Percentiles rank a stretch among this genome's conserved stretches.
Conservation (phyloP, 352 stramenopile genomes). For the Pythium chondricola region DNA sequence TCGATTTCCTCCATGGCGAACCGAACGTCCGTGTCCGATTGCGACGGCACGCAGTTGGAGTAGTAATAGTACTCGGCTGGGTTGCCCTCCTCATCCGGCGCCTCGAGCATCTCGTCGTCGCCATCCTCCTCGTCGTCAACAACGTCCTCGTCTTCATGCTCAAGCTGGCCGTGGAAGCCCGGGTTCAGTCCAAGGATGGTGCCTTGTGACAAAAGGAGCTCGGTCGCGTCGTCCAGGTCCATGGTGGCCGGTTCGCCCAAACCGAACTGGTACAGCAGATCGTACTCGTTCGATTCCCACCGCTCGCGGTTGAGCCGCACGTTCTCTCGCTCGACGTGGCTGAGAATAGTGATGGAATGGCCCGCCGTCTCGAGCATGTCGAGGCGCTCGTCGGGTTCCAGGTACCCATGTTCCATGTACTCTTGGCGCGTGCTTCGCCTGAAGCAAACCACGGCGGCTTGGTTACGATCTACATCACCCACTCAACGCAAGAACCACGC, state of each 20-base stretch:
- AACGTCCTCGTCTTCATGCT: slow-evolving; percentile 1
- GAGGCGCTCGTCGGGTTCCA: slow-evolving; percentile 70
- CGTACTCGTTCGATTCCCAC: slow-evolving; percentile 83
- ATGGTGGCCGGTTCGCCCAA: slow-evolving; percentile 58
- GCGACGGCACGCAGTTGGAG: slow-evolving; percentile 21
- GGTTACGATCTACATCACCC: not conserved
- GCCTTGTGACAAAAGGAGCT: slow-evolving; percentile 30
- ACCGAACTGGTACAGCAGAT: slow-evolving; percentile 76
- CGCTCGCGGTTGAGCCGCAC: slow-evolving; percentile 75
- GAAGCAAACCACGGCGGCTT: not conserved
- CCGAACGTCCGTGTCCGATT: slow-evolving; percentile 44
- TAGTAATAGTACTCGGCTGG: slow-evolving; percentile 46
- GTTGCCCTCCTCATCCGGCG: slow-evolving; percentile 31
- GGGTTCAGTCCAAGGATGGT: slow-evolving; percentile 1
- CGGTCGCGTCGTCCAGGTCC: slow-evolving; percentile 52
- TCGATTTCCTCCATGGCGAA: slow-evolving; percentile 76
- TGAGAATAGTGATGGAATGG: slow-evolving; percentile 58
- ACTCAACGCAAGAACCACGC: not conserved
- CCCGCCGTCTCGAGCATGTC: slow-evolving; percentile 69
- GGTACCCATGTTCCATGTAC: slow-evolving; percentile 79
- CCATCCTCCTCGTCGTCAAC: slow-evolving; percentile 21
- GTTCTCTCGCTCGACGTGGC: slow-evolving; percentile 55
- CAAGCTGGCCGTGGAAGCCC: slow-evolving; percentile 3
- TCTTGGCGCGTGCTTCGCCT: slow-evolving; percentile 60
- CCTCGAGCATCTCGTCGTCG: slow-evolving; percentile 40